phyloP scores from a whole-genome alignment of 2,329 filamentous ascomycete genomes.

The Apiospora arundinis region DNA sequence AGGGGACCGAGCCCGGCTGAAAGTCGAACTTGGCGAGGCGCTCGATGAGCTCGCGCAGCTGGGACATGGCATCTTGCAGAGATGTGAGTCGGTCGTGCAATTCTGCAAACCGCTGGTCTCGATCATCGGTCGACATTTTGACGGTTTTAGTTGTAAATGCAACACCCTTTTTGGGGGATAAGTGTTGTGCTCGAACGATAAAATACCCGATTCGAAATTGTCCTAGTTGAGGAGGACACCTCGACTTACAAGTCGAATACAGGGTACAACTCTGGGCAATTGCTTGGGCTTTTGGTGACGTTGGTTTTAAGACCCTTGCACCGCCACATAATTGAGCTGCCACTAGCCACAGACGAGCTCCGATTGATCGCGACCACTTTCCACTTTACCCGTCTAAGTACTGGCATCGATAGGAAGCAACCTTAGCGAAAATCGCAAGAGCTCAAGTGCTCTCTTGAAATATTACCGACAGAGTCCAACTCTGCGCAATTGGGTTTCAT shows the following conservation, averaged over 20 bases:
- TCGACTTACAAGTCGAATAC: constrained; percentile 16
- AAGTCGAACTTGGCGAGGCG: constrained; percentile 65
- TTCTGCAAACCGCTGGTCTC: constrained; percentile 57
- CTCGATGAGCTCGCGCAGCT: constrained; percentile 65
- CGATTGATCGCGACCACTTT: constrained; percentile 2
- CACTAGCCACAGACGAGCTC: background rate
- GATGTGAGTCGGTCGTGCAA: constrained; percentile 66
- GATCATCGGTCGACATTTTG: constrained; percentile 14
- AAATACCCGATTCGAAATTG: background rate
- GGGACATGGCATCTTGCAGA: constrained; percentile 65
- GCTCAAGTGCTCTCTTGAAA: background rate
- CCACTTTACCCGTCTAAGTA: background rate
- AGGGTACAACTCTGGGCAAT: background rate
- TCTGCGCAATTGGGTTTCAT: background rate
- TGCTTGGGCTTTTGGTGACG: constrained; percentile 13
- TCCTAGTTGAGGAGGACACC: constrained; percentile 6
- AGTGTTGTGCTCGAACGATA: background rate
- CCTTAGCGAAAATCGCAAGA: constrained; percentile 14
- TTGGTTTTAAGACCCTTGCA: background rate
- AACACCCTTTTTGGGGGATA: background rate
- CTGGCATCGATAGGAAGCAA: background rate
- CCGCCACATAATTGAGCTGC: background rate
- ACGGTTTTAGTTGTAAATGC: background rate
- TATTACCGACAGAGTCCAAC: background rate
- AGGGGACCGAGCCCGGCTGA: constrained; percentile 62